Conservation (phyloP, 2,329 filamentous ascomycete genomes). For the Paramyrothecium sp. region DNA sequence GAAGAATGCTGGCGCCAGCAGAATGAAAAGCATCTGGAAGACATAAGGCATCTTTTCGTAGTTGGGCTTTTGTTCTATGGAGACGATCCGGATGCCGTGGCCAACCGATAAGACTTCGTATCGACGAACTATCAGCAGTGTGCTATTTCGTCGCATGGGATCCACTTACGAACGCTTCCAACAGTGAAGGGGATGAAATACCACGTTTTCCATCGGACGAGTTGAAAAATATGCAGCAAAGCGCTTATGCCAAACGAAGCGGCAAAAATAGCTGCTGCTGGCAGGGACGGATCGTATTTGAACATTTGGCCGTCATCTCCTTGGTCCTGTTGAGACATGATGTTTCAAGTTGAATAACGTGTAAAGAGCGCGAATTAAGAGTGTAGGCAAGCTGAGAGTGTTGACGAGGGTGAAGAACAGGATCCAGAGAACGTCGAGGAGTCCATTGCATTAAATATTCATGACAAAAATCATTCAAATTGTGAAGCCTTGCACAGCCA, state of each 20-base stretch:
- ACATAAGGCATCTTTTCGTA: background rate
- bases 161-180: conserved; percentile 46
- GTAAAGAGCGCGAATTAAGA: no score
- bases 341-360: no score
- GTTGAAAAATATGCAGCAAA: conserved; percentile 32
- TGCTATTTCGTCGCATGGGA: background rate
- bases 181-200: conserved; percentile 49
- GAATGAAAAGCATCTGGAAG: background rate
- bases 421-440: no score
- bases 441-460: no score
- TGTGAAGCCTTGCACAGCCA: no score
- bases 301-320: no score
- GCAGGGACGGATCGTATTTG: conserved; percentile 42
- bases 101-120: background rate
- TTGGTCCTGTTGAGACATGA: no score
- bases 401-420: no score
- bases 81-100: background rate
- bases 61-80: background rate
- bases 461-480: no score
- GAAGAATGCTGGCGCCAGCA: background rate
- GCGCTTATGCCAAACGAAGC: conserved; percentile 33
- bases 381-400: no score
- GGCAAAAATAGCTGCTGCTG: conserved; percentile 36
- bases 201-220: conserved; percentile 39
- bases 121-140: background rate